A percentile compares a stretch with the other conserved stretches of the same genome.
Conservation (phyloP, 78 protist genomes). For the Paratrimastix pyriformis region DNA sequence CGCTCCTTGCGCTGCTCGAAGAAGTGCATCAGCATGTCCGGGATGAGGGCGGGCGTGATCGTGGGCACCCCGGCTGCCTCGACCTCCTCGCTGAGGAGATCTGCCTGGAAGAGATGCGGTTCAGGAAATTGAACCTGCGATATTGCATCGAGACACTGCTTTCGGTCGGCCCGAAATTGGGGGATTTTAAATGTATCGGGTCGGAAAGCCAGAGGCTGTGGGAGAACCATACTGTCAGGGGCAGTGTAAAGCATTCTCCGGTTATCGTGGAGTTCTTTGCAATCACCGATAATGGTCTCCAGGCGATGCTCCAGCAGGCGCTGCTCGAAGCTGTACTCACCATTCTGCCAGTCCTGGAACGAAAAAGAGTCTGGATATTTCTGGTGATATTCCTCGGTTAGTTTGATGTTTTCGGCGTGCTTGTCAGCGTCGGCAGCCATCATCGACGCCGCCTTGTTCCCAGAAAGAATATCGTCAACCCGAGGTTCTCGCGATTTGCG, state of each 20-base stretch:
- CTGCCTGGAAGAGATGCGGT: slow-evolving; percentile 1
- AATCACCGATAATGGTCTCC: background rate
- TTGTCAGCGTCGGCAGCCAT: too few species aligned
- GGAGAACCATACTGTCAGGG: too few species aligned
- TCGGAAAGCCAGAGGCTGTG: too few species aligned
- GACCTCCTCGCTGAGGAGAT: background rate
- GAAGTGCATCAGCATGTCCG: too few species aligned
- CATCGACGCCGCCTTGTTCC: too few species aligned
- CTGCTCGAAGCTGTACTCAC: background rate
- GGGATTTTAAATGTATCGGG: background rate
- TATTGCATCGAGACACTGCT: background rate
- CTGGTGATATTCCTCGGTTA: background rate
- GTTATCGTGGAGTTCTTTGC: background rate
- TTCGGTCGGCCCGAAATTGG: background rate
- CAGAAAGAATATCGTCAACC: too few species aligned
- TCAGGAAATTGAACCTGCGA: slow-evolving; percentile 4
- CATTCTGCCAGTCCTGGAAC: background rate
- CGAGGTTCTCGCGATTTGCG: too few species aligned
- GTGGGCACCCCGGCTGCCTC: too few species aligned
- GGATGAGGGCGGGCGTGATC: too few species aligned
- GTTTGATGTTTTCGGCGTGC: too few species aligned
- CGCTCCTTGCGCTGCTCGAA: too few species aligned
- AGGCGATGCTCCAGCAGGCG: background rate
- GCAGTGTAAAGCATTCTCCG: too few species aligned
- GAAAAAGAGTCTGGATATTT: slow-evolving; percentile 8